Conservation (phyloP, 768 basidiomycete species). For the Boletus rubescentipes region DNA sequence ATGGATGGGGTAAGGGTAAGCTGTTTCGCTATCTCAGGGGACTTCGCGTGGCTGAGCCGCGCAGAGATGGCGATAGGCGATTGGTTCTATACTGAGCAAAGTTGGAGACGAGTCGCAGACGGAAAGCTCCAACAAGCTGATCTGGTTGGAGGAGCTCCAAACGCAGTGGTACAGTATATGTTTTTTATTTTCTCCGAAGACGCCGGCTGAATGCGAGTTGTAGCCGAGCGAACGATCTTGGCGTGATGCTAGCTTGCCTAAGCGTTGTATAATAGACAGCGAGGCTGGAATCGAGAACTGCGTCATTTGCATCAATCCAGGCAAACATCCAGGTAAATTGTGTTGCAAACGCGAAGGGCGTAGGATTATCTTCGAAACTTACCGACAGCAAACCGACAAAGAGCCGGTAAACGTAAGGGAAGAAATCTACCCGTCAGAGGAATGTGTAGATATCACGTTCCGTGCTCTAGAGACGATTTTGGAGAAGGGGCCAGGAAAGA, state of each 20-base stretch:
- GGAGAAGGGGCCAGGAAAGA: neutral
- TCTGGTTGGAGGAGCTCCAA: neutral
- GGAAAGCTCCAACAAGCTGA: conserved; percentile 4
- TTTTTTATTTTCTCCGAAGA: neutral
- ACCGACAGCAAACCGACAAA: neutral
- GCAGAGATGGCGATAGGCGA: neutral
- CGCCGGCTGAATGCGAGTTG: neutral
- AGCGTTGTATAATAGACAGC: neutral
- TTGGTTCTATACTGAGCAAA: neutral
- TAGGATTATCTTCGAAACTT: neutral
- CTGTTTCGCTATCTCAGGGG: no score
- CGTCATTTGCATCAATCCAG: neutral
- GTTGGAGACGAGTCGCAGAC: conserved; percentile 4
- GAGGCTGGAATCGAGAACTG: neutral
- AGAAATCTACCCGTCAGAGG: neutral
- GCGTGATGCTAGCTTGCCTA: neutral
- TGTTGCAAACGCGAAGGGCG: neutral
- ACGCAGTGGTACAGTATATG: neutral
- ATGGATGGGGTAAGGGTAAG: conserved; percentile 5
- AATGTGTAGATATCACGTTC: neutral
- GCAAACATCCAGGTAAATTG: neutral
- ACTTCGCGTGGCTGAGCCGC: neutral
- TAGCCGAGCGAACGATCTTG: neutral
- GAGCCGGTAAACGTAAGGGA: neutral
- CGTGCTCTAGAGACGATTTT: neutral